Evolutionary conservation across 176 grass and related monocot species (phyloP), one percentile per base, ranked within the genome.

Genomic region (Oryza glaberrima): DNA sequence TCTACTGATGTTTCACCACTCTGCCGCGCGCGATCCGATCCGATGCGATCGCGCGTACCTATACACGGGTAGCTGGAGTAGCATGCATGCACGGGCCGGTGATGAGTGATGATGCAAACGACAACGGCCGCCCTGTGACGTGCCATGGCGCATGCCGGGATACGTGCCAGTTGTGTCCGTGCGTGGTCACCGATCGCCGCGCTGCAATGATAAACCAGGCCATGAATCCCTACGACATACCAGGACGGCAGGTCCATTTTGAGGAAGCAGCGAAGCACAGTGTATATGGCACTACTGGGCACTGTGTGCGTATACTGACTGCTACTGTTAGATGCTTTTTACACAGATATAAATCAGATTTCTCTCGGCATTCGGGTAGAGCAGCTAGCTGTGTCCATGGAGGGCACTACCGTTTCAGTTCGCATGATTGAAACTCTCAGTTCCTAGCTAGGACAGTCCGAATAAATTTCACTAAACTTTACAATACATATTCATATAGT

Each of bases 91-190:
- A 1, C 3, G 52, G 52, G 12, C 22, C 34, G 67, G 47, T 35
- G 32, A 70, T 8, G 19, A 2, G 19, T 35, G 15, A 66, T 7
- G 69, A 54, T 43, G 70, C 16, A 45, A 81, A 36, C 71, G 71
- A 81, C 78, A 51, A 66, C 7, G 71, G 63, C 63, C 70, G 35
- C 70, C 9, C 68, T 63, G 34, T 20, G 61, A 52, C 10, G 75
- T 63, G 63, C 64, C 75, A 64, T 17, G 67, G 66, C 49, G 45
- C 77, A 41, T 28, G 76, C 54, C 32, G 75, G 11, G 75, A 63
- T 43, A 43, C 76, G 35, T 43, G 35, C 56, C n/a, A 13, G 34
- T 14, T 54, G 28, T 77, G 36, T n/a, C 35, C 40, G 51, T 54
- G 19, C 17, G 35, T 16, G 35, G 52, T 77, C 7, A 49, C 44